A percentile compares a stretch with the other conserved stretches of the same genome.
Evolutionary conservation across 2,329 filamentous ascomycete genomes (phyloP).

Genomic region (Exophiala spinifera): DNA sequence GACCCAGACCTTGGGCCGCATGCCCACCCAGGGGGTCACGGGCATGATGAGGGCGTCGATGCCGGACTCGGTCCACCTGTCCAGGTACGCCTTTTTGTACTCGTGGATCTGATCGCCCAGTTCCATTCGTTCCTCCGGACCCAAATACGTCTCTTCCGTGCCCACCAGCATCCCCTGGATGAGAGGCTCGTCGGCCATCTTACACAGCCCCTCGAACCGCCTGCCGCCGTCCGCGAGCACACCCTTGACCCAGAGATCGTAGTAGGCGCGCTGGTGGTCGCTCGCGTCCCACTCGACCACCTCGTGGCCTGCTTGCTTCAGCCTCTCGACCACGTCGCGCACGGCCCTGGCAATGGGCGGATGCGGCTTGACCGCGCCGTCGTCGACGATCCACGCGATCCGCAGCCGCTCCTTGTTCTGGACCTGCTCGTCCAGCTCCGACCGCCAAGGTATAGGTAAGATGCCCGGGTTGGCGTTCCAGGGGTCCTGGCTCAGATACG

Average conservation of each 20-base stretch:
- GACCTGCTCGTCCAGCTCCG: constrained; percentile 47
- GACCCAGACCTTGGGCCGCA: constrained; percentile 35
- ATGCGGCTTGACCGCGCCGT: constrained; percentile 54
- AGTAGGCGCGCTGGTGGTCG: constrained; percentile 29
- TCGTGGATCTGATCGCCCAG: constrained; percentile 33
- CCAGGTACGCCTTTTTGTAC: constrained; percentile 33
- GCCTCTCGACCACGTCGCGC: constrained; percentile 46
- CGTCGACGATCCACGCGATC: constrained; percentile 51
- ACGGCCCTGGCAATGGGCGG: constrained; percentile 53
- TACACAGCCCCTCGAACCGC: constrained; percentile 31
- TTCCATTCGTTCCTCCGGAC: constrained; percentile 29
- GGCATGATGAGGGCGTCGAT: constrained; percentile 38
- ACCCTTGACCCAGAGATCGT: constrained; percentile 35
- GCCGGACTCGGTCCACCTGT: constrained; percentile 32
- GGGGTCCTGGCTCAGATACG: constrained; percentile 42
- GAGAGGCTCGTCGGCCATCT: constrained; percentile 32
- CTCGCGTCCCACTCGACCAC: constrained; percentile 38
- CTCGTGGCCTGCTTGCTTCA: constrained; percentile 54
- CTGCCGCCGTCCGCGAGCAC: constrained; percentile 37
- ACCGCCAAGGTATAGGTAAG: constrained; percentile 57
- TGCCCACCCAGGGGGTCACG: constrained; percentile 34
- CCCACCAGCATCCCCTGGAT: constrained; percentile 39
- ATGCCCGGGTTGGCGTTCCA: constrained; percentile 55
- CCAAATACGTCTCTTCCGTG: constrained; percentile 30
- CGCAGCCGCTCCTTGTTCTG: constrained; percentile 40